Percentiles rank a stretch among this genome's conserved stretches.
These are phyloP conservation scores for Hura crepitans DNA, from an alignment of 441 rosid species.

Conservation along the genomic window DNA sequence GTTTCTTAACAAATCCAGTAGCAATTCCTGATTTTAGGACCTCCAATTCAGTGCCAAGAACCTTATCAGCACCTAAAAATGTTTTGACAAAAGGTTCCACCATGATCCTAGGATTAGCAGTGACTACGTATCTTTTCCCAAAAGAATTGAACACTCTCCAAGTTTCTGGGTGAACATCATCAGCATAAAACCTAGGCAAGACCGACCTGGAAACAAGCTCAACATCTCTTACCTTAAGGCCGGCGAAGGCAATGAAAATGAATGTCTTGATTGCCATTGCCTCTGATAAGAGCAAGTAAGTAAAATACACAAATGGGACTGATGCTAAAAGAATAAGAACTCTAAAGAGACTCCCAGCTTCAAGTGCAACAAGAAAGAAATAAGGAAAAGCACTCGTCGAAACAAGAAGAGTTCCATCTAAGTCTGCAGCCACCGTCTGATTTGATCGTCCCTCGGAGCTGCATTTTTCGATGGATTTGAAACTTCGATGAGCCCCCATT, in stretches of 20 bases:
- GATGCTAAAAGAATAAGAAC: no score
- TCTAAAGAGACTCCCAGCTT: no score
- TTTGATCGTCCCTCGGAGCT: no score
- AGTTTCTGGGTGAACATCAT: slow-evolving; percentile 74
- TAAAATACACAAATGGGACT: no score
- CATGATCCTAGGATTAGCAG: slow-evolving; percentile 54
- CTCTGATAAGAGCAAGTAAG: slow-evolving; percentile 60
- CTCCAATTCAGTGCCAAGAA: slow-evolving; percentile 70
- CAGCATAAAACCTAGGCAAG: slow-evolving; percentile 69
- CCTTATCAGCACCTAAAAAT: slow-evolving; percentile 70
- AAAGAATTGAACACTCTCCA: slow-evolving; percentile 78
- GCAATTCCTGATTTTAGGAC: slow-evolving; percentile 61
- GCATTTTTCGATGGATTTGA: no score
- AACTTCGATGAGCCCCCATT: no score
- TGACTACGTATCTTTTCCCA: slow-evolving; percentile 36
- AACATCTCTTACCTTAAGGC: slow-evolving; percentile 57
- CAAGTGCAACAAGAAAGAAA: no score
- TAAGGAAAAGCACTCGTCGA: no score
- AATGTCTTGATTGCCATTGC: slow-evolving; percentile 52
- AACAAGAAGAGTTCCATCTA: no score
- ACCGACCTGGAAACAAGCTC: slow-evolving; percentile 79
- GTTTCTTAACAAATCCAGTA: slow-evolving; percentile 67
- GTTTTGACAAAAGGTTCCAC: slow-evolving; percentile 70
- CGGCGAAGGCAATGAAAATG: slow-evolving; percentile 58
- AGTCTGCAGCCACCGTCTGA: no score